A percentile compares a stretch with the other conserved stretches of the same genome.
These are phyloP conservation scores for Chrysanthemum lavandulifolium DNA, from an alignment of 129 eudicot genomes.

Conservation along the genomic window DNA sequence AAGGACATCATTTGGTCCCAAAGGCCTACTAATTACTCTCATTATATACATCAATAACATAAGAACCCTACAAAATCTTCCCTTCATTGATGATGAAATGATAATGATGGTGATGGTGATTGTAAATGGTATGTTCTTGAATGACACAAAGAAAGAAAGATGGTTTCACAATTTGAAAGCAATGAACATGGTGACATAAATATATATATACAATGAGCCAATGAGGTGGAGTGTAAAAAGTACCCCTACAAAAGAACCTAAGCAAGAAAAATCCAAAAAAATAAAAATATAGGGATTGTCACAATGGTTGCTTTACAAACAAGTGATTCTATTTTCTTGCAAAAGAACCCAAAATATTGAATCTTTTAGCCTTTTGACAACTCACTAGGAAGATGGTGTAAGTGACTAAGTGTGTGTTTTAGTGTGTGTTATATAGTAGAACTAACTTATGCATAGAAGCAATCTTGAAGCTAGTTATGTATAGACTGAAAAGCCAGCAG, in stretches of 20 bases:
- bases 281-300: slow-evolving; percentile 26
- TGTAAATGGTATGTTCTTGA: slow-evolving; percentile 30
- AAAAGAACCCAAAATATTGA: slow-evolving; percentile 1
- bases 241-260: slow-evolving; percentile 22
- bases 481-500: slow-evolving; percentile 50
- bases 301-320: slow-evolving; percentile 40
- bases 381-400: slow-evolving; percentile 28
- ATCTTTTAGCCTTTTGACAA: slow-evolving; percentile 41
- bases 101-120: slow-evolving; percentile 28
- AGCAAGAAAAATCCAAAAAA: slow-evolving; percentile 27
- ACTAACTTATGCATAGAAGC: slow-evolving; percentile 28
- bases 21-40: slow-evolving; percentile 38
- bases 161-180: slow-evolving; percentile 26
- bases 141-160: slow-evolving; percentile 25
- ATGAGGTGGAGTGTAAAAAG: background rate
- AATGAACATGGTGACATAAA: slow-evolving; percentile 18
- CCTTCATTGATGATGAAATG: slow-evolving; percentile 27
- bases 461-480: slow-evolving; percentile 34
- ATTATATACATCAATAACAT: slow-evolving; percentile 27
- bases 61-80: slow-evolving; percentile 26
- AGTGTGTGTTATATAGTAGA: background rate
- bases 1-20: slow-evolving; percentile 26
- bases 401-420: background rate
- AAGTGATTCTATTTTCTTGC: slow-evolving; percentile 37
- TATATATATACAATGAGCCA: background rate